Base-by-base conservation (phyloP, 805 yeast genomes). In the Komagataella phaffii region DNA sequence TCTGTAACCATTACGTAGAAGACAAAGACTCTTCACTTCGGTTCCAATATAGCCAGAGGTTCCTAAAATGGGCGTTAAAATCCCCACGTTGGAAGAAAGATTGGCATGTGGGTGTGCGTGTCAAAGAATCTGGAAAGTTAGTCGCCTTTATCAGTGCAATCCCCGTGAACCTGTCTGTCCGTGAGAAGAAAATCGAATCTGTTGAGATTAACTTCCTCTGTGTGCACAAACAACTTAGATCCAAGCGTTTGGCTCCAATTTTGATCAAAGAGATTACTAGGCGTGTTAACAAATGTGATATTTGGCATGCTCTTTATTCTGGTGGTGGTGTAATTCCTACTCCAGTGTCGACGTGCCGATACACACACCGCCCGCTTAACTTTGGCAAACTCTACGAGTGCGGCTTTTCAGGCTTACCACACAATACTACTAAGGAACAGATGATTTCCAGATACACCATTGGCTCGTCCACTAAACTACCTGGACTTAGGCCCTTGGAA, bases 291-390 rank as follows among this genome's bases (percentile, higher is more conserved):
- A 75, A 79, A 55, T 74, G 75, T 47, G 79, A 86, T 53, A 85
- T 90, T 54, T 93, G 97, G 96, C 97, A 90, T 66, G 99, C 98
- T 0, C 75, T 93, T 54, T 88, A 88, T 67, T 91, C 99, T 7
- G 96, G 91, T 0, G 99, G 98, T 8, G 80, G 83, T 2, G 83
- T 88, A 2, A 73, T 93, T 53, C 99, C 99, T 19, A 81, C 90
- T n/a, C 99, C 99, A 0, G 79, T 91, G 3, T 72, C 95, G 10
- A 81, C 88, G 2, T 83, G 95, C 64, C 77, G 97, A 54, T 93
- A 93, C 65, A 85, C 86, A 46, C 99, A 93, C 68, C 85, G 99
- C 59, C 95, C 97, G 1, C 70, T 93, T 57, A 85, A 93, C 63
- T 93, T 99, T 98, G 70, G 80, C 12, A 91, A 88, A 62, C 74